Evolutionary conservation across 164 flowering plant species (phyloP), one percentile per base, ranked within the genome.

Genomic region (Taxillus chinensis): DNA sequence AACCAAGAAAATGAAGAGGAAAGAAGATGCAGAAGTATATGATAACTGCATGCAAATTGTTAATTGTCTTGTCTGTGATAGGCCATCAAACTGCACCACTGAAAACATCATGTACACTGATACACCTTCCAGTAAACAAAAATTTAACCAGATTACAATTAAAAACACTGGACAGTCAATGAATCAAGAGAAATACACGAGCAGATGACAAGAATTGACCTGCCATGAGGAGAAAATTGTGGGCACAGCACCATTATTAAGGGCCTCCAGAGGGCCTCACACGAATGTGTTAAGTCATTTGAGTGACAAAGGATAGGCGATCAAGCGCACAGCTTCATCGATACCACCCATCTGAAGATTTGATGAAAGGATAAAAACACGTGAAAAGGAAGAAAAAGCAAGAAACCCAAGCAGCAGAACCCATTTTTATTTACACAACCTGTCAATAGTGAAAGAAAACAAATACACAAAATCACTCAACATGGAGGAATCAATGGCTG

Each of bases 191-290:
- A 27, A 27, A 43, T 43, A 43, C 10, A 9, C 10, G 10, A 43
- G 46, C 2, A 5, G 8, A 6, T 5, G 46, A 43, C 37, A 70
- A 14, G 43, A 8, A 5, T 13, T 41, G 62, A 91, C 99, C 99
- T 95, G 96, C 99, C 99, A 95, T 16, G 98, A 95, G 52, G 99
- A 95, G 53, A 95, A 80, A 67, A 91, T 95, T 53, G 96, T 83
- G 45, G 99, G 99, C 74, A 95, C 98, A 41, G 96, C 99, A 68
- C 98, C 99, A 62, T 91, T 84, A 72, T 95, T 95, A 49, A 95
- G 68, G 54, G 99, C 96, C 99, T 56, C 93, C 92, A 69, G 96
- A 84, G 39, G 98, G 96, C 77, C 90, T 85, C 48, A 95, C 96
- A 59, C 98, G 98, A 62, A 95, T 95, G 76, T 91, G 99, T 63